phyloP scores from a whole-genome alignment of 176 grass and related monocot genomes.

The Phoenix dactylifera region DNA sequence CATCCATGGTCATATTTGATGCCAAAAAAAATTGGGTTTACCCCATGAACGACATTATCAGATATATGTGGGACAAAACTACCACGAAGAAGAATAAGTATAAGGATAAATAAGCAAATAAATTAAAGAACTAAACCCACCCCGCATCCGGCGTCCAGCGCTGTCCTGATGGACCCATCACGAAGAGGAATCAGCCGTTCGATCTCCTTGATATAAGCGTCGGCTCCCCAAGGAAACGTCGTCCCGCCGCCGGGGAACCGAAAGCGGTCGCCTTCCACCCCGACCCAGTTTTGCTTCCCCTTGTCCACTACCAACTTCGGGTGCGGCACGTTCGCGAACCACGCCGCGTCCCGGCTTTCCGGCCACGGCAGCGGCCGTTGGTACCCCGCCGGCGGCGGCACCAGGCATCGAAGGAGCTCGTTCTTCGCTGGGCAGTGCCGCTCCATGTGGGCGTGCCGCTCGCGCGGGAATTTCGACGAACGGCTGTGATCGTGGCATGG shows the following conservation, averaged over 20 bases:
- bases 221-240: conserved; percentile 22
- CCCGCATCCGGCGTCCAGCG: conserved; percentile 32
- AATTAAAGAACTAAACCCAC: conserved; percentile 5
- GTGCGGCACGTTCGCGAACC: conserved; percentile 29
- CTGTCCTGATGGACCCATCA: conserved; percentile 20
- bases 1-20: no score
- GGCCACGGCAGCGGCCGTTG: conserved; percentile 22
- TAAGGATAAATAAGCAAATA: not conserved
- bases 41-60: no score
- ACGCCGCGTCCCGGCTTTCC: conserved; percentile 24
- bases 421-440: conserved; percentile 20
- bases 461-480: conserved; percentile 9
- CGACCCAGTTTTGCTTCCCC: conserved; percentile 27
- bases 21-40: no score
- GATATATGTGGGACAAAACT: no score
- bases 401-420: conserved; percentile 12
- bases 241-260: conserved; percentile 35
- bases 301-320: conserved; percentile 20
- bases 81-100: no score
- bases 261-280: conserved; percentile 14
- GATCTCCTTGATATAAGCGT: conserved; percentile 23
- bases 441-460: conserved; percentile 19
- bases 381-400: conserved; percentile 20
- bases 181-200: not conserved
- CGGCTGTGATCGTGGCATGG: conserved; percentile 28